These are phyloP conservation scores for Pisolithus thermaeus DNA, from an alignment of 1,284 basidiomycete genomes.

Conservation along the genomic window DNA sequence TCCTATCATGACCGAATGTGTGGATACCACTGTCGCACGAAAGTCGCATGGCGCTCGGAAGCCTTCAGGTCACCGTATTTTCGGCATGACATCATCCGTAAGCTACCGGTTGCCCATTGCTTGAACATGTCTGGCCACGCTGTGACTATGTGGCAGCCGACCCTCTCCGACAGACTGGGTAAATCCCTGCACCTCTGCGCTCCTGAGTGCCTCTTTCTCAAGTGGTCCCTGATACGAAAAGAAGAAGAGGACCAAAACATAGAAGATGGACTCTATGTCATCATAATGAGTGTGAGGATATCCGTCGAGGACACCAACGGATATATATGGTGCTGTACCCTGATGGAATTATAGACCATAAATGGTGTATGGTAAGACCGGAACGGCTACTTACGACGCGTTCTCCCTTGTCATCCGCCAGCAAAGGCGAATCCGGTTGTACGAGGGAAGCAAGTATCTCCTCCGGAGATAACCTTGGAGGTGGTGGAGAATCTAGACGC, in stretches of 20 bases:
- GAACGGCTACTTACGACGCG: neutral
- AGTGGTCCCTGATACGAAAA: neutral
- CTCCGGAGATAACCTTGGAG: too few relatives aligned
- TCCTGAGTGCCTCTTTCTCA: neutral
- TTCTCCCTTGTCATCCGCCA: neutral
- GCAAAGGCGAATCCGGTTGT: too few relatives aligned
- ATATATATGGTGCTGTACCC: constrained; percentile 2
- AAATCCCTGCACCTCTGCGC: neutral
- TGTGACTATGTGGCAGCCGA: neutral
- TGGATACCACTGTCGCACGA: too few relatives aligned
- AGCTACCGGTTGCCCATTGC: neutral
- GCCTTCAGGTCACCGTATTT: neutral
- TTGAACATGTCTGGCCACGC: neutral
- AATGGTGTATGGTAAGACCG: neutral
- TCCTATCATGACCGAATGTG: too few relatives aligned
- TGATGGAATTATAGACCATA: neutral
- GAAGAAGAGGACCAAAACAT: constrained; percentile 1
- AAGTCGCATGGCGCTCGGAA: too few relatives aligned
- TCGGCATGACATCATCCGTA: neutral
- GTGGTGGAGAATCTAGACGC: too few relatives aligned
- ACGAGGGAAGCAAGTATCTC: too few relatives aligned
- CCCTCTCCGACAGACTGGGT: neutral
- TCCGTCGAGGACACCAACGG: neutral
- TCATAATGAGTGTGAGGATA: neutral
- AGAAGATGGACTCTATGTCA: constrained; percentile 3